These are phyloP conservation scores for Phytopythium cucurbitacearum DNA, from an alignment of 352 stramenopile genomes.

Conservation along the genomic window DNA sequence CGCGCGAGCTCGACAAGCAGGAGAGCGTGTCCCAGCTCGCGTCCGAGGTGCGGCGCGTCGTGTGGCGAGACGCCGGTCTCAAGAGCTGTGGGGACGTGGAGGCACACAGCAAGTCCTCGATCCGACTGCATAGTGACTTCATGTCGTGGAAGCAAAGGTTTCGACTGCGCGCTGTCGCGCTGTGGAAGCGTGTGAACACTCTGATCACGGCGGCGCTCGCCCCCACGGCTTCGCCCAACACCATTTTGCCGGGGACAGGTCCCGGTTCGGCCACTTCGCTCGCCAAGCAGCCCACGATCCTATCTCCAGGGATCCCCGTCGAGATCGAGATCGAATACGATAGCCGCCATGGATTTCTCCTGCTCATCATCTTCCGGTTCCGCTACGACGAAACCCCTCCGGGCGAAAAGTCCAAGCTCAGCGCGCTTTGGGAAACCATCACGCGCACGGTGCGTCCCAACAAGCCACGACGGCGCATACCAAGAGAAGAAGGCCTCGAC, in stretches of 20 bases:
- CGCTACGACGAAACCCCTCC: conserved; percentile 15
- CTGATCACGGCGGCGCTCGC: not conserved
- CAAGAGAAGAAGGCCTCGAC: conserved; percentile 1
- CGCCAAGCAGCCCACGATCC: conserved; percentile 7
- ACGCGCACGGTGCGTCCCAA: not conserved
- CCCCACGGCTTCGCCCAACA: not conserved
- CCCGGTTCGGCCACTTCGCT: not conserved
- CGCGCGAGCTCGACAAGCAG: conserved; percentile 36
- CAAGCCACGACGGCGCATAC: not conserved
- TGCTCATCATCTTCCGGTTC: conserved; percentile 52
- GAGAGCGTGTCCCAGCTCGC: conserved; percentile 48
- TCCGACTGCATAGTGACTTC: conserved; percentile 7
- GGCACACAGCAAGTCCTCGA: conserved; percentile 14
- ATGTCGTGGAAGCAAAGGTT: conserved; percentile 26
- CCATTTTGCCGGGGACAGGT: no score
- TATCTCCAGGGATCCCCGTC: conserved; percentile 37
- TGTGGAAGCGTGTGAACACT: conserved; percentile 9
- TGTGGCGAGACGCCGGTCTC: conserved; percentile 39
- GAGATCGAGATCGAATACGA: conserved; percentile 75
- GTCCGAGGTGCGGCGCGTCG: conserved; percentile 44
- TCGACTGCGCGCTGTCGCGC: conserved; percentile 9
- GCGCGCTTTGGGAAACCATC: not conserved
- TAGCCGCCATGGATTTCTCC: conserved; percentile 44
- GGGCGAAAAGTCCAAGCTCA: not conserved
- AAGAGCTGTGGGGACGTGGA: conserved; percentile 16